phyloP scores from a whole-genome alignment of 2,329 filamentous ascomycete species.

The Arthrocladium fulminans region DNA sequence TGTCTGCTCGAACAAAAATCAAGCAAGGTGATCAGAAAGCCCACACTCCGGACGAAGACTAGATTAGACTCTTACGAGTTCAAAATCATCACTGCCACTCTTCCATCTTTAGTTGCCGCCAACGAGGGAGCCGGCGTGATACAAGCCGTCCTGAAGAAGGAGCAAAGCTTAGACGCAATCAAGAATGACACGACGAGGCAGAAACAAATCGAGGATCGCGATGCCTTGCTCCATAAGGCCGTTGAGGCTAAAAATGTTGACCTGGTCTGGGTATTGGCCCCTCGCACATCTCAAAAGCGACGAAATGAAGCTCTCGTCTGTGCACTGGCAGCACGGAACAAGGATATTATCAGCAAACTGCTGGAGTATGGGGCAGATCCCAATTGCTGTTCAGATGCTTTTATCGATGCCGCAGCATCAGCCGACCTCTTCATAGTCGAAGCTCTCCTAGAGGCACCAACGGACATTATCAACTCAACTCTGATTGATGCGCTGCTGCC shows the following conservation, averaged over 20 bases:
- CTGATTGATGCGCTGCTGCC: not conserved
- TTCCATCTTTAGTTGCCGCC: not conserved
- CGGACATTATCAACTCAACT: not conserved
- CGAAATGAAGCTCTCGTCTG: not conserved
- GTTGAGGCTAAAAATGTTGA: not conserved
- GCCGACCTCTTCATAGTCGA: not conserved
- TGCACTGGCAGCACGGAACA: not conserved
- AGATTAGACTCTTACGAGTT: not conserved
- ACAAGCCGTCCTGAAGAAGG: not conserved
- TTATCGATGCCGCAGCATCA: not conserved
- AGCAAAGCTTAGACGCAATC: not conserved
- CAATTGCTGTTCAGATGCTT: not conserved
- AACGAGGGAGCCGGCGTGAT: not conserved
- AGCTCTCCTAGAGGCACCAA: not conserved
- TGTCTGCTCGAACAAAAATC: not conserved
- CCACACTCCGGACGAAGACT: not conserved
- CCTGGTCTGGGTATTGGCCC: not conserved
- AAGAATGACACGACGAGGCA: not conserved
- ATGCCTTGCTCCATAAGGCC: not conserved
- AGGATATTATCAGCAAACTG: not conserved
- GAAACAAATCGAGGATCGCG: not conserved
- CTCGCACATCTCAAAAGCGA: not conserved
- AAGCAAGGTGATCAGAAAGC: not conserved
- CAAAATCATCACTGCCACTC: not conserved
- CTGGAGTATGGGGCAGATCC: not conserved